Evolutionary conservation across 2,329 filamentous ascomycete genomes (phyloP).

Genomic region (Penicillium sp.): DNA sequence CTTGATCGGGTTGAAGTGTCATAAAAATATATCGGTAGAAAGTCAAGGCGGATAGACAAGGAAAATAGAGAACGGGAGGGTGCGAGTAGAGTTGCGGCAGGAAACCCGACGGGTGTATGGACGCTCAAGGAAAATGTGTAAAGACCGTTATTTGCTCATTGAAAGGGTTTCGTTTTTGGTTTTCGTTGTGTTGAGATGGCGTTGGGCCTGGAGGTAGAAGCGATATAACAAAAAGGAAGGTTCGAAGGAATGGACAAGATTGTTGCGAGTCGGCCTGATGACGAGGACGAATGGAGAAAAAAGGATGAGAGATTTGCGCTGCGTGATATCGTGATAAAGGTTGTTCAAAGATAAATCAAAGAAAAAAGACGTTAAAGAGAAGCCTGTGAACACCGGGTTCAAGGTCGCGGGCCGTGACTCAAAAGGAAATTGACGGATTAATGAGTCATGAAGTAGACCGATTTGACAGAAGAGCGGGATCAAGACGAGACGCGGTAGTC

Average conservation of each 20-base stretch:
- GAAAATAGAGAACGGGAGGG: slow-evolving; percentile 30
- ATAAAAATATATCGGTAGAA: slow-evolving; percentile 33
- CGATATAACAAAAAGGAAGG: slow-evolving; percentile 23
- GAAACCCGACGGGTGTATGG: slow-evolving; percentile 31
- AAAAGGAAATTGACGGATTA: slow-evolving; percentile 28
- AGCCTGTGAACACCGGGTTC: slow-evolving; percentile 45
- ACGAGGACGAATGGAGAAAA: slow-evolving; percentile 16
- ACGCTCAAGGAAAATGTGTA: slow-evolving; percentile 41
- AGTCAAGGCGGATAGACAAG: slow-evolving; percentile 29
- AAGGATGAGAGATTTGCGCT: slow-evolving; percentile 35
- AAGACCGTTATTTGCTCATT: slow-evolving; percentile 49
- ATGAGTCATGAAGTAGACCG: slow-evolving; percentile 34
- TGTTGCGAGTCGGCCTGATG: slow-evolving; percentile 16
- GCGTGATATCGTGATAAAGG: slow-evolving; percentile 45
- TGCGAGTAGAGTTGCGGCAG: slow-evolving; percentile 31
- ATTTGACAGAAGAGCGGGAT: slow-evolving; percentile 9
- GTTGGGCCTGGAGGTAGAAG: slow-evolving; percentile 4
- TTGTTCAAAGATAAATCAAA: slow-evolving; percentile 29
- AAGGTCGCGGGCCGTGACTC: slow-evolving; percentile 40
- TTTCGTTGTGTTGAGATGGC: slow-evolving; percentile 23
- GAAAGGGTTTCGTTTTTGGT: slow-evolving; percentile 42
- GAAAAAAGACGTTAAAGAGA: slow-evolving; percentile 28
- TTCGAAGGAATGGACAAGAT: slow-evolving; percentile 13
- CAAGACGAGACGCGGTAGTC: slow-evolving; percentile 7
- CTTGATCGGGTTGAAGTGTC: slow-evolving; percentile 14